Conservation (phyloP, 805 yeast species). For the Teunomyces cretensis region DNA sequence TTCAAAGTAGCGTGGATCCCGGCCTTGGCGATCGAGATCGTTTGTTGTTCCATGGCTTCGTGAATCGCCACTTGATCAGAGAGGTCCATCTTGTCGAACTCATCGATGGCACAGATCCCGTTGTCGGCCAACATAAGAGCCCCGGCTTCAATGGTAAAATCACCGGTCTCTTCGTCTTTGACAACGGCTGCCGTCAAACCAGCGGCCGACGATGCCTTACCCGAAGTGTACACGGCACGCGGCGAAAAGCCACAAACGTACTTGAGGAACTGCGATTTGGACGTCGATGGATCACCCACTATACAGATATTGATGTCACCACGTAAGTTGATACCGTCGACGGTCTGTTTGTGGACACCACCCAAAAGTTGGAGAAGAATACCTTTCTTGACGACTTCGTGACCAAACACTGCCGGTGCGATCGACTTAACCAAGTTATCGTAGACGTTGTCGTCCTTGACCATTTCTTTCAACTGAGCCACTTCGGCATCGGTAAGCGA, state of each 20-base stretch:
- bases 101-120: conserved; percentile 98
- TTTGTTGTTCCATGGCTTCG: conserved; percentile 99
- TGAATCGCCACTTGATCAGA: conserved; percentile 97
- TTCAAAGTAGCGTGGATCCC: conserved; percentile 97
- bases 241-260: conserved; percentile 91
- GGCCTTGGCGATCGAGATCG: conserved; percentile 97
- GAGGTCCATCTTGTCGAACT: conserved; percentile 96
- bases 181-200: conserved; percentile 98
- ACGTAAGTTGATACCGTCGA: conserved; percentile 91
- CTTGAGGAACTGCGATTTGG: conserved; percentile 93
- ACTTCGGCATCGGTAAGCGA: conserved; percentile 80
- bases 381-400: conserved; percentile 91
- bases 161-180: conserved; percentile 95
- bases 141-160: conserved; percentile 96
- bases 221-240: conserved; percentile 93
- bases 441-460: conserved; percentile 81
- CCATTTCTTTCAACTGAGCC: conserved; percentile 84
- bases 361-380: conserved; percentile 83
- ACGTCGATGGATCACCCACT: conserved; percentile 97
- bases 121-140: conserved; percentile 98
- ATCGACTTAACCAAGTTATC: conserved; percentile 81
- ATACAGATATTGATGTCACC: conserved; percentile 96
- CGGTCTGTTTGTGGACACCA: conserved; percentile 92
- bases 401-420: conserved; percentile 97
- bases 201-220: conserved; percentile 98